Conservation (phyloP, 306 rosid species). For the Inga laurina region DNA sequence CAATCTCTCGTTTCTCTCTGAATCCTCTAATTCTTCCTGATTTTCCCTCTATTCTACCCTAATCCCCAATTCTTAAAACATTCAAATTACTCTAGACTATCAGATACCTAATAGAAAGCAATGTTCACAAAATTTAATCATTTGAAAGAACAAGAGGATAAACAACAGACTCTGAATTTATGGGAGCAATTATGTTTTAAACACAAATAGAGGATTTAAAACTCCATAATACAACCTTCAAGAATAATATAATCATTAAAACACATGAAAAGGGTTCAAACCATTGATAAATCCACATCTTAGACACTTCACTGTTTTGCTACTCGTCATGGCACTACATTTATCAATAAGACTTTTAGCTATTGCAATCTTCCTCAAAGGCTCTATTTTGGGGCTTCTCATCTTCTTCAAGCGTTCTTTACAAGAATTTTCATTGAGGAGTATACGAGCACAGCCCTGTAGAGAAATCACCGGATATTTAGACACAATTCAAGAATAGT, state of each 20-base stretch:
- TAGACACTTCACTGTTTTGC: conserved; percentile 56
- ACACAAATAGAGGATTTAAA: conserved; percentile 17
- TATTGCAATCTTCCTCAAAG: conserved; percentile 50
- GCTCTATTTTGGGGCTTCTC: conserved; percentile 64
- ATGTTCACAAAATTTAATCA: neutral
- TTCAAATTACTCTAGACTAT: too few relatives aligned
- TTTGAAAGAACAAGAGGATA: neutral
- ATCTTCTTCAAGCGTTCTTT: conserved; percentile 57
- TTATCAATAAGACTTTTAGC: conserved; percentile 52
- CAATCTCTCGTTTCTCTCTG: too few relatives aligned
- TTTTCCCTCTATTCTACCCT: too few relatives aligned
- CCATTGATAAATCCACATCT: conserved; percentile 78
- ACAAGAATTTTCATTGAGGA: conserved; percentile 50
- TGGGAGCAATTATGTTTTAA: conserved; percentile 8
- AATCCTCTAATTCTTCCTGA: too few relatives aligned
- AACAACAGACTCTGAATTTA: conserved; percentile 21
- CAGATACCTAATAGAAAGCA: neutral
- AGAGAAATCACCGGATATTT: conserved; percentile 34
- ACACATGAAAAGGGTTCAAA: conserved; percentile 39
- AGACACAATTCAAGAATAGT: conserved; percentile 23
- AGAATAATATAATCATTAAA: conserved; percentile 12
- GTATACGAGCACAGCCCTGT: conserved; percentile 81
- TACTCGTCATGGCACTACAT: conserved; percentile 46
- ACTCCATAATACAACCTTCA: conserved; percentile 25
- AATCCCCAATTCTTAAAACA: too few relatives aligned